Evolutionary conservation across 2,329 filamentous ascomycete genomes (phyloP).

Genomic region (Penicillium griseofulvum): DNA sequence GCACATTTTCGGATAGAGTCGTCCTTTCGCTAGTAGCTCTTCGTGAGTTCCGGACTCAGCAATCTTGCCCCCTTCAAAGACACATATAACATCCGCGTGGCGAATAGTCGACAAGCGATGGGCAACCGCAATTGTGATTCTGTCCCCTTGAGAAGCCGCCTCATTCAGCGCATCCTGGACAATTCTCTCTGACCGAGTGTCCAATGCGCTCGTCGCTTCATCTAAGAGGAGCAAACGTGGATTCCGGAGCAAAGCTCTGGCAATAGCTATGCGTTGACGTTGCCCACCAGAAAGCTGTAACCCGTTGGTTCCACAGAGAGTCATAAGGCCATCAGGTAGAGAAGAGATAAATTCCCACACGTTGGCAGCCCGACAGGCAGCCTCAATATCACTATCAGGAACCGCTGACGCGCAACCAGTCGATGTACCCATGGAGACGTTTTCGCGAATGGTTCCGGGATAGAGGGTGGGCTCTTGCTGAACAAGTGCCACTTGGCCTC

Average conservation of each 20-base stretch:
- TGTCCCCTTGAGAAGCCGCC: slow-evolving; percentile 24
- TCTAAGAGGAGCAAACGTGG: slow-evolving; percentile 83
- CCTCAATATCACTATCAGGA: slow-evolving; percentile 34
- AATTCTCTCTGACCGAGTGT: slow-evolving; percentile 81
- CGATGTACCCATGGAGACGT: slow-evolving; percentile 60
- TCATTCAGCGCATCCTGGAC: slow-evolving; percentile 80
- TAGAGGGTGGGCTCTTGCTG: slow-evolving; percentile 73
- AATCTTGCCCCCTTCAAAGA: slow-evolving; percentile 42
- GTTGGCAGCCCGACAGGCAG: slow-evolving; percentile 43
- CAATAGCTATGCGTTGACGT: slow-evolving; percentile 54
- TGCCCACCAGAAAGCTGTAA: slow-evolving; percentile 37
- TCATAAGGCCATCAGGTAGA: slow-evolving; percentile 42
- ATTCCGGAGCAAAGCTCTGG: slow-evolving; percentile 51
- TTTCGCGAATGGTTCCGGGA: slow-evolving; percentile 67
- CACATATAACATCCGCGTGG: slow-evolving; percentile 74
- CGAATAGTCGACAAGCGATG: slow-evolving; percentile 30
- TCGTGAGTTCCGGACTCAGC: slow-evolving; percentile 43
- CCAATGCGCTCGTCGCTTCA: slow-evolving; percentile 83
- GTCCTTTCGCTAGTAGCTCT: slow-evolving; percentile 35
- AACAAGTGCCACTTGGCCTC: slow-evolving; percentile 65
- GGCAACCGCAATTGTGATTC: slow-evolving; percentile 28
- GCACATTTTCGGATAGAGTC: slow-evolving; percentile 44
- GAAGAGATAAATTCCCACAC: slow-evolving; percentile 51
- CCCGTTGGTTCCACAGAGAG: slow-evolving; percentile 2
- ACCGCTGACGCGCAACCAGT: slow-evolving; percentile 34